These are phyloP conservation scores for Rhizoclosmatium sp. DNA, from an alignment of 192 early-diverging fungal species.

Conservation along the genomic window DNA sequence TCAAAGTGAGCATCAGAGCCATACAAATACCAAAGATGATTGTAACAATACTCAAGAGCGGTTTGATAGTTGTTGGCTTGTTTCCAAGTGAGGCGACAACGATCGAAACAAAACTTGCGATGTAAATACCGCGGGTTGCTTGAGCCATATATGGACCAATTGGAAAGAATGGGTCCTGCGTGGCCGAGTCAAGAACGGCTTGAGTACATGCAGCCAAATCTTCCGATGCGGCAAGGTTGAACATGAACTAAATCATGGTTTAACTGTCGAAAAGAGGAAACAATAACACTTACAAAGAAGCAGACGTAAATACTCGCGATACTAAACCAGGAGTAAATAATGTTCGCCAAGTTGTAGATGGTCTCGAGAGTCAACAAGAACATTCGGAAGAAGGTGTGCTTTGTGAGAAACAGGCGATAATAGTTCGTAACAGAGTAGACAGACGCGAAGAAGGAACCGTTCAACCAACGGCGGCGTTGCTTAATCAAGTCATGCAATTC, in stretches of 20 bases:
- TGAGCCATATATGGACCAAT: conserved; percentile 65
- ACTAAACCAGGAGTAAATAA: conserved; percentile 60
- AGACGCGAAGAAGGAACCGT: conserved; percentile 82
- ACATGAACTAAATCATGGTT: conserved; percentile 28
- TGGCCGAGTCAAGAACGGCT: conserved; percentile 2
- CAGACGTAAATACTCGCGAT: conserved; percentile 64
- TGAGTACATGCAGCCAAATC: conserved; percentile 19
- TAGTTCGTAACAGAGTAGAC: conserved; percentile 71
- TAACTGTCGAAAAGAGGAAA: not conserved
- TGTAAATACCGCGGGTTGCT: conserved; percentile 76
- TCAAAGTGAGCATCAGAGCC: conserved; percentile 81
- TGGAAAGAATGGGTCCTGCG: conserved; percentile 17
- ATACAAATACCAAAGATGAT: conserved; percentile 88
- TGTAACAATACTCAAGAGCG: conserved; percentile 78
- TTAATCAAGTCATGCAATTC: conserved; percentile 77
- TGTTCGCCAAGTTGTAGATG: conserved; percentile 72
- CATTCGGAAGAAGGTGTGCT: conserved; percentile 59
- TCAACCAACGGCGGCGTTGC: conserved; percentile 84
- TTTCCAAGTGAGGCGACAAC: conserved; percentile 96
- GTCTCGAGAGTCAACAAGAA: conserved; percentile 63
- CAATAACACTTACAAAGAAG: conserved; percentile 56
- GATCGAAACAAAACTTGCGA: conserved; percentile 78
- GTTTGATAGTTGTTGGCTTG: conserved; percentile 89
- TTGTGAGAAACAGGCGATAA: conserved; percentile 62
- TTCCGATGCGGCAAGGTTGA: conserved; percentile 26